Evolutionary conservation across 202 grass and related monocot genomes (phyloP), one percentile per base, ranked within the genome.

Genomic region (Zoysia matrella): DNA sequence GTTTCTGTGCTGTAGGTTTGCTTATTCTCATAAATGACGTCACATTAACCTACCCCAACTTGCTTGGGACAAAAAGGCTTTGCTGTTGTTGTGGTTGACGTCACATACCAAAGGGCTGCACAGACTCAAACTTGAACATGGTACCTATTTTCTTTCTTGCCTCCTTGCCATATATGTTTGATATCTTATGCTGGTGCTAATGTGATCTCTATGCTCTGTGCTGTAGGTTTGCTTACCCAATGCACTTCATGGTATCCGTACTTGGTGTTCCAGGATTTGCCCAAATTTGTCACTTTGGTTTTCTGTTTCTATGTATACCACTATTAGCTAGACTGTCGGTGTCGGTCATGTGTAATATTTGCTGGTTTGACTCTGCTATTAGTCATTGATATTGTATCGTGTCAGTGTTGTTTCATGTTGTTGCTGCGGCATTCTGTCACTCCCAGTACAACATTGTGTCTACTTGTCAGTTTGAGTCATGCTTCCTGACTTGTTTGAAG

Each of bases 161-260:
- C 47, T 4, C 11, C 41, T 49, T 69, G 55, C 9, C 12, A 5
- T 22, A 8, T 62, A 6, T 7, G 55, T 71, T 60, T 79, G 43
- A 69, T 48, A 30, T 51, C 11, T 70, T 52, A 52, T 0, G 18
- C 22, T 50, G 7, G 47, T 83, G 43, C 62, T 82, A 70, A 86
- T 79, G 67, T 73, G 6, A 46, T 75, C 7, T 44, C 1, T 77
- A 60, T 71, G 67, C 71, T 2, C 47, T 2, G 72, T 67, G 7
- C 22, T 64, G 47, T 48, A 86, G 88, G 79, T 83, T 70, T 73
- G 79, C 87, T 75, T 71, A 52, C 69, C 41, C 47, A 11, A 45
- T 16, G 8, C 46, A 50, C 11, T 52, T 78, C 16, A 49, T 49
- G 60, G 7, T 30, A 56, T 60, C 36, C 47, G 51, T 48, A 14